phyloP scores from a whole-genome alignment of 306 rosid genomes.

The Quercus glauca region DNA sequence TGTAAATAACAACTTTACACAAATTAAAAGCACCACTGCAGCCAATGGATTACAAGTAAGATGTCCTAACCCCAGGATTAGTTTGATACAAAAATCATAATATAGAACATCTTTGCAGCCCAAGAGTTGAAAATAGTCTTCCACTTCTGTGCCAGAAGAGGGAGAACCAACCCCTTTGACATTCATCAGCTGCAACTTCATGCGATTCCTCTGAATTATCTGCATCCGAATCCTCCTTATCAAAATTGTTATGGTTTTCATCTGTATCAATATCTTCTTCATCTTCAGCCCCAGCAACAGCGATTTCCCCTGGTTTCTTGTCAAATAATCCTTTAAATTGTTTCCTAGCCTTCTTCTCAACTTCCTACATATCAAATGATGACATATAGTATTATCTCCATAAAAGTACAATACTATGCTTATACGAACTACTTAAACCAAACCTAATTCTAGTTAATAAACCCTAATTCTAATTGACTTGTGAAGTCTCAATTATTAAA shows the following conservation, averaged over 20 bases:
- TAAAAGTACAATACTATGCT: too few species aligned
- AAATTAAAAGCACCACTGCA: neutral
- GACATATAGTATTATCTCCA: neutral
- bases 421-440: too few species aligned
- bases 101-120: conserved; percentile 63
- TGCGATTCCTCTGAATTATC: conserved; percentile 44
- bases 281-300: conserved; percentile 49
- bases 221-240: conserved; percentile 38
- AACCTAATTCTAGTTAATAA: too few species aligned
- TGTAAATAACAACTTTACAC: too few species aligned
- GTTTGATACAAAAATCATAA: conserved; percentile 29
- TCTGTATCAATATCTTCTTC: conserved; percentile 33
- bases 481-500: too few species aligned
- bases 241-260: conserved; percentile 39
- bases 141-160: conserved; percentile 54
- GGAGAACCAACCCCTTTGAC: conserved; percentile 55
- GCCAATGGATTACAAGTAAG: neutral
- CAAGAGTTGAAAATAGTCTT: conserved; percentile 55
- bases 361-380: conserved; percentile 51
- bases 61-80: neutral
- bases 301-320: conserved; percentile 90
- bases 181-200: conserved; percentile 41
- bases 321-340: conserved; percentile 91
- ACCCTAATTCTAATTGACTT: too few species aligned
- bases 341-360: conserved; percentile 70